Evolutionary conservation across 352 stramenopile species (phyloP), one percentile per base, ranked within the genome.

Genomic region (Bremia lactucae): DNA sequence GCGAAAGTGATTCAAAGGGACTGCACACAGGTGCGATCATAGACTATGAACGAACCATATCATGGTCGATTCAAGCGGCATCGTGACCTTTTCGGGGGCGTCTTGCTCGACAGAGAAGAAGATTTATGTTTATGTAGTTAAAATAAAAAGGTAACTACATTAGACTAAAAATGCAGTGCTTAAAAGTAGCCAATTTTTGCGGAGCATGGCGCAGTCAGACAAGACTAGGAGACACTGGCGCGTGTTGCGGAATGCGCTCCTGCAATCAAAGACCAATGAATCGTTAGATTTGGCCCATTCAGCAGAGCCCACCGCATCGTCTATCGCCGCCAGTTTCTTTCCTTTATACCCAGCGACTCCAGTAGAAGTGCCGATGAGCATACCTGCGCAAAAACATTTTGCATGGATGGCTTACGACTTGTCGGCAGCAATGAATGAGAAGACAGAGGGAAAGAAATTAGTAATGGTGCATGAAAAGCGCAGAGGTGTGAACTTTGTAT

Each of bases 11-110:
- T 6, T 36, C 1, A 23, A 9, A 51, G 52, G 34, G 44, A 43
- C 5, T 5, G 10, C 8, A 25, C 15, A 14, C 26, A 52, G 2
- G 3, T 11, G 19, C 13, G 19, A n/a, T n/a, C 24, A 16, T n/a
- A 34, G 10, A 16, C 11, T 2, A 20, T 5, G 37, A 3, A 67
- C 75, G 48, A 47, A 89, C 76, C 79, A 91, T 37, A 88, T 88
- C 72, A 91, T 87, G 39, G 79, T 91, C 62, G 74, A 85, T 77
- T 91, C 79, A 59, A 91, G 75, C 68, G 75, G 72, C 77, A 90
- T 90, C 47, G 46, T 59, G 42, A 46, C 28, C 50, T 59, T 55
- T 15, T 46, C 45, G 31, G 42, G 59, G 40, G 22, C 36, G 40
- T 41, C 2, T 44, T 46, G 10, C 51, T 49, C 44, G 46, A 35